phyloP scores from a whole-genome alignment of 441 rosid genomes.

The Flueggea neowawraea region DNA sequence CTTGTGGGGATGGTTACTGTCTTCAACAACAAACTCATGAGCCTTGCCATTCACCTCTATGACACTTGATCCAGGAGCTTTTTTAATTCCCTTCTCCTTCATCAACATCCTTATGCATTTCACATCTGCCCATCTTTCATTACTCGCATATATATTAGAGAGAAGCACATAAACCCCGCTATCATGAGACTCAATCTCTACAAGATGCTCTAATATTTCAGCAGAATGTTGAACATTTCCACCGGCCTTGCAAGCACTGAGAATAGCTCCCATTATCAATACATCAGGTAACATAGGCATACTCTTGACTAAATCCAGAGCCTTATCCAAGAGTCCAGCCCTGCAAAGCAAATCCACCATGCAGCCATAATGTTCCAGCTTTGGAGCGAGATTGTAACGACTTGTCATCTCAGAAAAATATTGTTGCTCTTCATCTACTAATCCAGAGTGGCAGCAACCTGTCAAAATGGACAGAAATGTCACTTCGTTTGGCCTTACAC shows the following conservation, averaged over 20 bases:
- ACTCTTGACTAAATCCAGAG: constrained; percentile 36
- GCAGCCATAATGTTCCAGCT: constrained; percentile 72
- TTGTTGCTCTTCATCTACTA: constrained; percentile 38
- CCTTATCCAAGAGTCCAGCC: constrained; percentile 59
- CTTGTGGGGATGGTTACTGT: constrained; percentile 36
- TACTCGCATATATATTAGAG: constrained; percentile 54
- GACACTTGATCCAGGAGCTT: constrained; percentile 69
- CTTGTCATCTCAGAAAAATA: constrained; percentile 57
- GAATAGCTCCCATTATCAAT: constrained; percentile 64
- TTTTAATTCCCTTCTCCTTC: constrained; percentile 50
- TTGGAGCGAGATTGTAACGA: constrained; percentile 49
- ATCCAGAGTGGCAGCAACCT: constrained; percentile 81
- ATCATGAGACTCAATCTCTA: constrained; percentile 56
- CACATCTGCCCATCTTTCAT: constrained; percentile 54
- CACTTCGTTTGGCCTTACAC: constrained; percentile 57
- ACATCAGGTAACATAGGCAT: constrained; percentile 67
- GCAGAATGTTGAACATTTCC: constrained; percentile 52
- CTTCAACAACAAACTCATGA: constrained; percentile 56
- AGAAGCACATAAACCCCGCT: constrained; percentile 63
- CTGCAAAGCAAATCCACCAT: constrained; percentile 81
- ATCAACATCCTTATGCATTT: constrained; percentile 48
- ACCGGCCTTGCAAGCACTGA: constrained; percentile 56
- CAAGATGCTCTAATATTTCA: constrained; percentile 37
- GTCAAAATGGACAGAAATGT: constrained; percentile 69
- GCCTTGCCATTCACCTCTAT: constrained; percentile 47